A percentile compares a stretch with the other conserved stretches of the same genome.
These are phyloP conservation scores for Phlyctochytrium arcticum DNA, from an alignment of 192 early-diverging fungal genomes.

Conservation along the genomic window DNA sequence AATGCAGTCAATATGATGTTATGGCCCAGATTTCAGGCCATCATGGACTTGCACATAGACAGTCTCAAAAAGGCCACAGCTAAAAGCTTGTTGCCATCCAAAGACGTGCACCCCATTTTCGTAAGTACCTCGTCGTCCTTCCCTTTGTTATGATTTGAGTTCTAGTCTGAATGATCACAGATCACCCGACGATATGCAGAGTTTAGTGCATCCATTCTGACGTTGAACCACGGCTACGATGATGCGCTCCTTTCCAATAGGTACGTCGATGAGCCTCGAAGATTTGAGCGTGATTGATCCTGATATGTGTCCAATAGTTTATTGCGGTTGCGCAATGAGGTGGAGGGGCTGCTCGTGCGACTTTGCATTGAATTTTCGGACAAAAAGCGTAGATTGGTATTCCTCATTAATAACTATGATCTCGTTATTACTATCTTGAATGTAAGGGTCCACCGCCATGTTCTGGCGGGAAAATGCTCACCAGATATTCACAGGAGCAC, in stretches of 20 bases:
- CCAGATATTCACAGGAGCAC: conserved; percentile 38
- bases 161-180: conserved; percentile 31
- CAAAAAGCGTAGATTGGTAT: conserved; percentile 65
- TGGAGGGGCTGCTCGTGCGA: conserved; percentile 69
- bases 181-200: conserved; percentile 88
- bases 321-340: conserved; percentile 66
- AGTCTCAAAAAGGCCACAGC: conserved; percentile 74
- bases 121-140: conserved; percentile 42
- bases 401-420: conserved; percentile 95
- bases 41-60: conserved; percentile 90
- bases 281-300: background rate
- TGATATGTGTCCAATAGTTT: conserved; percentile 41
- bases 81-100: conserved; percentile 52
- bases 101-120: conserved; percentile 79
- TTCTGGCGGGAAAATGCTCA: background rate
- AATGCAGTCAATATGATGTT: conserved; percentile 90
- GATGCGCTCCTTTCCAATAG: conserved; percentile 77
- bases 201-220: conserved; percentile 84
- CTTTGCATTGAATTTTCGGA: conserved; percentile 72
- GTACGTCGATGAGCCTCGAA: conserved; percentile 39
- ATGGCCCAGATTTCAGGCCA: conserved; percentile 74
- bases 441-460: conserved; percentile 35
- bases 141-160: background rate
- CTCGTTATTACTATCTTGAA: conserved; percentile 74
- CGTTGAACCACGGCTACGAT: conserved; percentile 82